Base-by-base conservation (phyloP, 106 monocot species). In the Dendrobium huoshanense region DNA sequence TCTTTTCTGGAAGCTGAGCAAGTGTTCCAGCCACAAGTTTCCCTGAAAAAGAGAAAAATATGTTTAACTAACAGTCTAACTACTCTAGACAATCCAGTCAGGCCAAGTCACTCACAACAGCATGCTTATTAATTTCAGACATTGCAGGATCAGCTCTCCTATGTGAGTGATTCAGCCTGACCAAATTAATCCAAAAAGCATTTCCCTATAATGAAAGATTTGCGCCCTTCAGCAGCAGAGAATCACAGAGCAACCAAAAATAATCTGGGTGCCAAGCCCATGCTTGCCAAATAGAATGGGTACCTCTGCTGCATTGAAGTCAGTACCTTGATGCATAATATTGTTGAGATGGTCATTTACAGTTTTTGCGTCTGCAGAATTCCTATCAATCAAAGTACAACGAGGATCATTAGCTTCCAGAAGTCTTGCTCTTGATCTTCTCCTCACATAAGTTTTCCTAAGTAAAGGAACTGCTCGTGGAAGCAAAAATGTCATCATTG, bases 401-500 rank as follows among this genome's bases (percentile, higher is more conserved):
- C 55, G 44, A 82, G 80, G 58, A 59, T 51, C 78, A 20, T 80
- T 86, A 55, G 56, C 72, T 88, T 86, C 83, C 7, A 55, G 74
- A 65, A 41, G 80, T 79, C 49, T 42, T 73, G 59, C 25, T 79
- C 79, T 79, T 78, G 84, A 79, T 75, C 80, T 87, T 83, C 86
- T 84, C 82, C 81, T 84, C 17, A 78, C 70, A 85, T 89, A 92
- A 25, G 92, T 93, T 55, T 95, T 92, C 75, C 85, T 85, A 43
- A 98, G 85, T 83, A 95, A 83, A 58, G 98, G 98, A 79, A 98
- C 73, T 77, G 95, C 98, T 88, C 84, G 89, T 51, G 98, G 98
- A 84, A 98, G 95, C 77, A 95, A 87, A 86, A 95, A 85, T 45
- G 80, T 82, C 91, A 99, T 93, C 99, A 99, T 99, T 51, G 91